Base-by-base conservation (phyloP, 371 early-diverging fungal species). In the Nematocida sp. region DNA sequence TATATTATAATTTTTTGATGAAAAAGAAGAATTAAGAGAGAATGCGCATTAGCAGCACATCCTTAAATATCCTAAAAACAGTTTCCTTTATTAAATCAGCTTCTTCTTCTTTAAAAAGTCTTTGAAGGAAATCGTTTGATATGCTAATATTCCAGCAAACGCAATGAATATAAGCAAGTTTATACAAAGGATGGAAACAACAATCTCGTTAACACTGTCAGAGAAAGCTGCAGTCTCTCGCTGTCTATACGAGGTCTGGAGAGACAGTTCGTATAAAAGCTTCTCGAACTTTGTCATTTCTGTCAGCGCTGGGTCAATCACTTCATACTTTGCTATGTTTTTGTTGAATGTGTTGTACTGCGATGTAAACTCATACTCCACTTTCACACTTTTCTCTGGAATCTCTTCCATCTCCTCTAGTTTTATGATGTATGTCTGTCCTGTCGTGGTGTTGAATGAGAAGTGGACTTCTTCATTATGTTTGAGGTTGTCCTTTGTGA, bases 31-130 rank as follows among this genome's bases (percentile, higher is more conserved):
- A 33, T 33, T 33, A 33, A 33, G 33, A 33, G 33, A 33, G 2
- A 33, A 33, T 2, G 0, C 33, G 33, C 33, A 33, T 33, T 33
- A 33, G 2, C 33, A 33, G 2, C 33, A 33, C 33, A 33, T 0
- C 2, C 33, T 33, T 33, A 33, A 33, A 33, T 33, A 33, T 33
- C 0, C 33, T 33, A 44, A 33, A 33, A 33, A 33, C 33, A 33
- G 33, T 33, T 33, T 33, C 9, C 61, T 83, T 84, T 75, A 66
- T 75, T 72, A 85, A 58, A 86, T 84, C 67, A 84, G 70, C 72
- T 88, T 88, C 86, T 88, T 88, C 66, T 83, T 84, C 64, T 85
- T 85, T 33, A 88, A 82, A 82, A 86, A 88, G 62, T 73, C 84
- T 61, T 83, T 86, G 71, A 88, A 82, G 4, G 69, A 71, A 33